Base-by-base conservation (phyloP, 2,329 filamentous ascomycete genomes). In the Botrytis porri region DNA sequence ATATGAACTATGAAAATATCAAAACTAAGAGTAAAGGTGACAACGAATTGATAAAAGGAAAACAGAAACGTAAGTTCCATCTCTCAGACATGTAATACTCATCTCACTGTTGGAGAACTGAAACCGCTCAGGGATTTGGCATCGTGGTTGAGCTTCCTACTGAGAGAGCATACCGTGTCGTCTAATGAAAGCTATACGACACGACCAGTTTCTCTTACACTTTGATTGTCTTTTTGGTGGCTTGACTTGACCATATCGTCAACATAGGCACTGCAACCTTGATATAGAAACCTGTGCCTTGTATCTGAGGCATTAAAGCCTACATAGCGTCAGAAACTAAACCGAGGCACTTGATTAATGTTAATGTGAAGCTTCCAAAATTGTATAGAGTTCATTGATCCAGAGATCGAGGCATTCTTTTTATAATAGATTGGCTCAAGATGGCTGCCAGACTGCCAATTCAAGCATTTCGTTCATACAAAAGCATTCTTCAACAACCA, bases 381-480 rank as follows among this genome's bases (percentile, higher is more conserved):
- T 69, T 69, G 41, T 43, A 25, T 29, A 25, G n/a, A 51, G 69
- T 16, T 64, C 29, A 18, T 25, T 1, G 18, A 14, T 64, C 16
- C 29, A n/a, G 25, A 41, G 35, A 41, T 41, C 18, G 10, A 63
- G 43, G 16, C n/a, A 22, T 62, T n/a, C 35, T 22, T 8, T 41
- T n/a, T 51, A 8, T 6, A 39, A 35, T 51, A 57, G 18, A 29
- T 57, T 32, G 29, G n/a, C 39, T 9, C 2, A 37, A 22, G 35
- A 71, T 71, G 69, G 18, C 32, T n/a, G 2, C 35, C 25, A 61
- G 60, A 35, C 20, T 71, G 63, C 60, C 45, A 54, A 41, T 43
- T n/a, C 45, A 41, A 51, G 37, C 60, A 39, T 71, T 18, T 8
- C 45, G 45, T 12, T 41, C 60, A 7, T 32, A 22, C n/a, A 57